phyloP scores from a whole-genome alignment of 257 asterid species.

The Verbena officinalis region DNA sequence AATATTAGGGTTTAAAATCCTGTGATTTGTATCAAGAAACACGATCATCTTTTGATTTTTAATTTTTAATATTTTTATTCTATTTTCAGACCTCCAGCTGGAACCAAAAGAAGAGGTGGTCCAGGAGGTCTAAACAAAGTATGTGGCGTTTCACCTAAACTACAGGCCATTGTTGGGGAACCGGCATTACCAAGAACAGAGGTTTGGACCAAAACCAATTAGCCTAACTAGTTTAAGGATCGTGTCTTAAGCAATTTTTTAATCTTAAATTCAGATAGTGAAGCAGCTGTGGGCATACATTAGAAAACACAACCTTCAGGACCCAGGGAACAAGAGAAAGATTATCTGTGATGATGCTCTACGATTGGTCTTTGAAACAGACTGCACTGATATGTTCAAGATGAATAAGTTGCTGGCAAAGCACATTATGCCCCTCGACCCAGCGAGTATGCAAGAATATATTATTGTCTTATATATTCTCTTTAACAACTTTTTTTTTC shows the following conservation, averaged over 20 bases:
- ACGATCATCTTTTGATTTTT: background rate
- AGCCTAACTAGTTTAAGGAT: conserved; percentile 19
- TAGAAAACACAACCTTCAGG: conserved; percentile 80
- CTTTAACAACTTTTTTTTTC: background rate
- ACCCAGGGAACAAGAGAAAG: conserved; percentile 75
- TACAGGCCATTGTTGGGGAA: conserved; percentile 84
- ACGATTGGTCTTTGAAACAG: conserved; percentile 70
- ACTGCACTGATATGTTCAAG: conserved; percentile 90
- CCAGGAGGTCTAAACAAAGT: conserved; percentile 88
- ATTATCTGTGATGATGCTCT: conserved; percentile 73
- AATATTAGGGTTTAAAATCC: too few relatives aligned
- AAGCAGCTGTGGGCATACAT: conserved; percentile 81
- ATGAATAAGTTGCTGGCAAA: conserved; percentile 88
- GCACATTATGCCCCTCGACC: conserved; percentile 71
- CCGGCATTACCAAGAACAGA: conserved; percentile 83
- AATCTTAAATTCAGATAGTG: conserved; percentile 47
- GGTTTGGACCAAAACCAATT: conserved; percentile 45
- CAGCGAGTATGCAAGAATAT: conserved; percentile 48
- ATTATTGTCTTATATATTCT: background rate
- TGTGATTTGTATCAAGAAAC: too few relatives aligned
- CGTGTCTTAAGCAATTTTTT: conserved; percentile 12
- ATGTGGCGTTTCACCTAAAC: conserved; percentile 85
- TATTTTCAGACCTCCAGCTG: conserved; percentile 54
- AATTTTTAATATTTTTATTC: background rate
- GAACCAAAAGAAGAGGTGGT: conserved; percentile 83